Evolutionary conservation across 495 filamentous ascomycete species (phyloP), one percentile per base, ranked within the genome.

Genomic region (Aspergillus kassunensis): DNA sequence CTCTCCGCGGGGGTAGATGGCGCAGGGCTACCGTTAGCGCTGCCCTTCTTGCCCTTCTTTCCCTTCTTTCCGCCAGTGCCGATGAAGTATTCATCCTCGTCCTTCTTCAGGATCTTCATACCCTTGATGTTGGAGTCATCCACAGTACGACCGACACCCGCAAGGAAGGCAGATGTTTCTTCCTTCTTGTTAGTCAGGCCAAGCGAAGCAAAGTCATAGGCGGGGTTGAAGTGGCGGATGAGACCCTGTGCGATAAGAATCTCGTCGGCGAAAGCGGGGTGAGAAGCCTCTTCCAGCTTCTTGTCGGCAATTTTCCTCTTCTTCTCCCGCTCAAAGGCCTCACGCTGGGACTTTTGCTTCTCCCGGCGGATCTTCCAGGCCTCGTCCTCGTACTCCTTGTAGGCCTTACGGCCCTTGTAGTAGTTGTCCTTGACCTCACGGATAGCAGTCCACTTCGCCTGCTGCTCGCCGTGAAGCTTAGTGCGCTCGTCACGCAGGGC

Each of bases 261-360:
- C 75, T 97, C 89, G 51, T 95, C 89, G 39, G 86, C 75, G 73
- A 89, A 99, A 35, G 93, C 93, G 0, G 82, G 90, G 56, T 84
- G 79, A 47, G 88, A 91, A 52, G 95, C 93, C 72, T 96, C 91
- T 65, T 91, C 91, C 41, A 96, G 81, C 69, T 89, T 87, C 75
- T 91, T 78, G 44, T 79, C 80, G 16, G 93, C 93, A 24, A 88
- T 76, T 71, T 91, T 87, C 75, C 86, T 90, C 70, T 84, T 81
- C 74, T 86, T 86, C 63, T 83, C 82, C 7, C 80, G 79, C 62
- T 83, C 77, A 61, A 82, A 84, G 11, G 81, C 82, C 55, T 95
- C 88, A 57, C 86, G 86, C 76, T 91, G 84, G 48, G 82, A 80
- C 61, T 85, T 86, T 56, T 90, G 81, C 48, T 85, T 85, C 72